phyloP scores from a whole-genome alignment of 1,139 yeast genomes.

The Nakaseomyces kungkrabaensis region DNA sequence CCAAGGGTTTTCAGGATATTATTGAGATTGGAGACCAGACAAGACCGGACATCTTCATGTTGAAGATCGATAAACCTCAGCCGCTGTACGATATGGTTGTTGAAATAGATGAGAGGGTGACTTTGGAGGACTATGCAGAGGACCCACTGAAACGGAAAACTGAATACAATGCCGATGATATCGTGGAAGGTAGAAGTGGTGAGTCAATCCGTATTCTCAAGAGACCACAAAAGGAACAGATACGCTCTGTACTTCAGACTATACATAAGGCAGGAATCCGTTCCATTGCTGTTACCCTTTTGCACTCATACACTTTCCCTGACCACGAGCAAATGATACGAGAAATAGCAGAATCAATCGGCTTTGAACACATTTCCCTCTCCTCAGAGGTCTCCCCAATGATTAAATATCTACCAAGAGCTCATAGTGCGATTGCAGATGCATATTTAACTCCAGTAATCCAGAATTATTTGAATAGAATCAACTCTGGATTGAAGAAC shows the following conservation, averaged over 20 bases:
- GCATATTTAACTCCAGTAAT: constrained; percentile 72
- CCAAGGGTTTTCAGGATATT: constrained; percentile 47
- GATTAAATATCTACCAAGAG: constrained; percentile 62
- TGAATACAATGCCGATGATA: constrained; percentile 22
- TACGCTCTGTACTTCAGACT: constrained; percentile 33
- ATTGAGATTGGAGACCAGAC: constrained; percentile 64
- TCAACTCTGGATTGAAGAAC: constrained; percentile 50
- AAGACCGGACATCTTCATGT: constrained; percentile 53
- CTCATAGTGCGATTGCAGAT: constrained; percentile 66
- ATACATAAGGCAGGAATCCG: constrained; percentile 47
- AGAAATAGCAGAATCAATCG: constrained; percentile 45
- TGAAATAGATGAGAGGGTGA: constrained; percentile 63
- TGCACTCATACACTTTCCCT: constrained; percentile 64
- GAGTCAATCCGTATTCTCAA: constrained; percentile 50
- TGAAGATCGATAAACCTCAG: constrained; percentile 48
- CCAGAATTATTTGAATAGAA: constrained; percentile 47
- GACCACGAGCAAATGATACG: constrained; percentile 54
- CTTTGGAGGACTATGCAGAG: constrained; percentile 56
- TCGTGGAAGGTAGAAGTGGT: constrained; percentile 50
- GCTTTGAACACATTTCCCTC: constrained; percentile 53
- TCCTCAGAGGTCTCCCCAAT: constrained; percentile 62
- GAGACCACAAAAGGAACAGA: constrained; percentile 36
- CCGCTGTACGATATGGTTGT: constrained; percentile 54
- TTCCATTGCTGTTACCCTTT: constrained; percentile 56
- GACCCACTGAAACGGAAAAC: constrained; percentile 37